These are phyloP conservation scores for Prosopis cineraria DNA, from an alignment of 306 rosid genomes.

Conservation along the genomic window DNA sequence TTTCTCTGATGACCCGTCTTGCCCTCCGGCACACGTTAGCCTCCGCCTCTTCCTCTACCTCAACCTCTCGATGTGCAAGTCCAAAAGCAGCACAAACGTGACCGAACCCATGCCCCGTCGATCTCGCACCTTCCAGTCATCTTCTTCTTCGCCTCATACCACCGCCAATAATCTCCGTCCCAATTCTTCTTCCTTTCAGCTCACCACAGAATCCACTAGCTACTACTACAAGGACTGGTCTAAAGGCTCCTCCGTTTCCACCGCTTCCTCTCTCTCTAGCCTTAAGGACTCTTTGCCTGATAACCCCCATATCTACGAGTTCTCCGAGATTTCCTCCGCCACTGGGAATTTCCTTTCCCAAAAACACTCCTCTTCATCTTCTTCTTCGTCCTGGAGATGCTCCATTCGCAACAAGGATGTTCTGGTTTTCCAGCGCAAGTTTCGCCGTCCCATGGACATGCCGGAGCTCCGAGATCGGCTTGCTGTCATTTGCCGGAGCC, in stretches of 20 bases:
- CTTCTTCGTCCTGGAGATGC: slow-evolving; percentile 74
- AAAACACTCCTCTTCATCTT: slow-evolving; percentile 59
- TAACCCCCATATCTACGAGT: slow-evolving; percentile 62
- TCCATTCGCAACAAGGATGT: slow-evolving; percentile 54
- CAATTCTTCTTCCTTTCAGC: slow-evolving; percentile 9
- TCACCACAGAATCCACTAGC: slow-evolving; percentile 44
- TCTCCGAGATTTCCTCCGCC: slow-evolving; percentile 72
- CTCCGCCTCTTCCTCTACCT: no score
- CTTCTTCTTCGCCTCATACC: neutral
- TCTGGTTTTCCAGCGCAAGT: slow-evolving; percentile 65
- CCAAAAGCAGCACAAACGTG: slow-evolving; percentile 62
- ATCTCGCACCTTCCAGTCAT: neutral
- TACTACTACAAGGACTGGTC: slow-evolving; percentile 36
- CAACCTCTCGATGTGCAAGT: slow-evolving; percentile 60
- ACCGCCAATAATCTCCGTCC: neutral
- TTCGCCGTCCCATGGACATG: slow-evolving; percentile 53
- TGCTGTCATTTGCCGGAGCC: slow-evolving; percentile 59
- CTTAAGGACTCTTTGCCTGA: slow-evolving; percentile 71
- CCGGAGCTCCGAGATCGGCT: slow-evolving; percentile 57
- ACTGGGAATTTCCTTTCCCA: slow-evolving; percentile 48
- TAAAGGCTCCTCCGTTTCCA: slow-evolving; percentile 60
- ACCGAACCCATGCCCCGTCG: slow-evolving; percentile 41
- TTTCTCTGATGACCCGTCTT: neutral
- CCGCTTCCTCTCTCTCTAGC: slow-evolving; percentile 58
- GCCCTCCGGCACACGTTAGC: slow-evolving; percentile 7